A percentile compares a stretch with the other conserved stretches of the same genome.
Evolutionary conservation across 768 basidiomycete genomes (phyloP).

Genomic region (Collybia nuda): DNA sequence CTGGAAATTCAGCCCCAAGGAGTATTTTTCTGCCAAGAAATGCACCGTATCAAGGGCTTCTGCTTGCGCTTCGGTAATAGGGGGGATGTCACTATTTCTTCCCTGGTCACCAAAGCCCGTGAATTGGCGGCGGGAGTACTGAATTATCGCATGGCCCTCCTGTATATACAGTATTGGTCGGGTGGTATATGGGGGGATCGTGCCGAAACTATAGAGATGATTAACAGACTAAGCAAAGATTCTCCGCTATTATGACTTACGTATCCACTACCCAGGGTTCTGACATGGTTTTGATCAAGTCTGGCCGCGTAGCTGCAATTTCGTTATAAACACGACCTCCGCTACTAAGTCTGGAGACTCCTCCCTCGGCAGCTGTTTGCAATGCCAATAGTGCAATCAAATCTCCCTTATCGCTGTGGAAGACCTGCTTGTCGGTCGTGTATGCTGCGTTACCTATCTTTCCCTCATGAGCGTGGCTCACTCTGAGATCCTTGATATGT

Average conservation of each 20-base stretch:
- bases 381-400: conserved; percentile 43
- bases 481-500: conserved; percentile 47
- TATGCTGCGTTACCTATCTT: conserved; percentile 44
- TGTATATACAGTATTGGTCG: conserved; percentile 42
- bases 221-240: too few relatives aligned
- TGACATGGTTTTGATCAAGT: conserved; percentile 38
- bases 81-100: conserved; percentile 38
- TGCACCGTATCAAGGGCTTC: conserved; percentile 47
- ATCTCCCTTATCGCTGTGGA: conserved; percentile 48
- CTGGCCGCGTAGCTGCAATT: conserved; percentile 42
- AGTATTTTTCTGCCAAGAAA: conserved; percentile 42
- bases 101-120: conserved; percentile 37
- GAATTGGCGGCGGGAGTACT: conserved; percentile 45
- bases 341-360: conserved; percentile 44
- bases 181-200: conserved; percentile 29
- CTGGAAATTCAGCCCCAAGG: conserved; percentile 42
- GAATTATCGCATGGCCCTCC: conserved; percentile 39
- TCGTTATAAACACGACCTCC: conserved; percentile 44
- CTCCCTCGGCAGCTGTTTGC: conserved; percentile 41
- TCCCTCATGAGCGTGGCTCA: conserved; percentile 39
- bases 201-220: conserved; percentile 30
- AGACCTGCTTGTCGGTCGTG: conserved; percentile 48
- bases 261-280: conserved; percentile 45
- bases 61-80: conserved; percentile 47
- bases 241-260: conserved; percentile 14